Evolutionary conservation across 768 basidiomycete species (phyloP), one percentile per base, ranked within the genome.

Genomic region (Flagelloscypha sp.): DNA sequence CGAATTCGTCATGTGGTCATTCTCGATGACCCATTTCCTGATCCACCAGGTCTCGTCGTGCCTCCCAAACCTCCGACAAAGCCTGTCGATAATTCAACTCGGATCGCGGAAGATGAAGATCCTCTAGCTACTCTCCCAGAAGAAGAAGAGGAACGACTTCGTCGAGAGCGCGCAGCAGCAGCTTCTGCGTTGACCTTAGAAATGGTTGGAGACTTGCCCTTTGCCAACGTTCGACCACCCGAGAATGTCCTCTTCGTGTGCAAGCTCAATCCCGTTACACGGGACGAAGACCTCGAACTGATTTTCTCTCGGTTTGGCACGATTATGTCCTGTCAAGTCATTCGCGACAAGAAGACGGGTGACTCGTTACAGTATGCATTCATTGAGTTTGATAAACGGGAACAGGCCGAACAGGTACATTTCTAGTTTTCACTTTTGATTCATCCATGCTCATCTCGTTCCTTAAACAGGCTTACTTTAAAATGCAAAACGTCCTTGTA

Each of bases 171-270:
- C 35, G 90, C 92, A 0, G 94, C 95, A 0, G 77, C 76, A 1
- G 90, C 94, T 0, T 90, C 92, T 29, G 95, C 95, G 1, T 65
- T 99, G 24, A 98, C 95, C 4, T 74, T 99, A 33, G 95, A 99
- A 59, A 99, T 99, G 95, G 94, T 99, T 38, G 95, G 95, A 21
- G 95, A 99, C 59, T 65, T 98, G 35, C 95, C 95, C 1, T 98
- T 99, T 54, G 95, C 95, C 17, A 92, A 94, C 50, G 92, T 99
- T 28, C 77, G 92, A 28, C 95, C 95, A 0, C 95, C 95, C 1
- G 95, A 99, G 61, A 98, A 98, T 56, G 92, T 98, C 18, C 61
- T 99, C 9, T 99, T 99, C 58, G 93, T 99, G 7, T 99, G 95
- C 78, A 98, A 98, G 54, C 74, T 98, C 45, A 99, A 99, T 52